These are phyloP conservation scores for Teunomyces kruisii DNA, from an alignment of 805 yeast species.

Conservation along the genomic window DNA sequence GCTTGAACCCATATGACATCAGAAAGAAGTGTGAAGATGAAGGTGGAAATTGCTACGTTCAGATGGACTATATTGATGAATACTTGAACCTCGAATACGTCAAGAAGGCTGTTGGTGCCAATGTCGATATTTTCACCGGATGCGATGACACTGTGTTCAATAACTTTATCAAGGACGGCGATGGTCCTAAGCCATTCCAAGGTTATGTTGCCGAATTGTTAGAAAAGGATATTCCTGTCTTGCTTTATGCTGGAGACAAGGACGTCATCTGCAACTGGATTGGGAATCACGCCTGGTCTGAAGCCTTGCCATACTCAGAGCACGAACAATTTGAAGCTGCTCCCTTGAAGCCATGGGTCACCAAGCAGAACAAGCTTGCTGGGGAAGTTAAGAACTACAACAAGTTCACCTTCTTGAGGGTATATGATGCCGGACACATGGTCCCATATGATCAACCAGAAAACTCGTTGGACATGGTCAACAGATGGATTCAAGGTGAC, in stretches of 20 bases:
- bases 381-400: conserved; percentile 37
- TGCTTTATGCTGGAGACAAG: conserved; percentile 89
- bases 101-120: conserved; percentile 82
- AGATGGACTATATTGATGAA: conserved; percentile 67
- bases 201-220: conserved; percentile 60
- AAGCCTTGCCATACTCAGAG: conserved; percentile 64
- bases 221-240: conserved; percentile 72
- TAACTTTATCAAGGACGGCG: conserved; percentile 83
- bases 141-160: conserved; percentile 78
- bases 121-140: conserved; percentile 70
- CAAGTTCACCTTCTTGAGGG: conserved; percentile 23
- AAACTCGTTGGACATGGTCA: conserved; percentile 21
- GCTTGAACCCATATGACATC: conserved; percentile 88
- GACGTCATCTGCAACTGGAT: conserved; percentile 93
- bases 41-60: conserved; percentile 68
- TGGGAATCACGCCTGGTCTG: conserved; percentile 84
- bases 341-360: conserved; percentile 18
- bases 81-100: conserved; percentile 79
- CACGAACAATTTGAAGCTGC: conserved; percentile 40
- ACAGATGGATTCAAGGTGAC: conserved; percentile 23
- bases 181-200: conserved; percentile 81
- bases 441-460: conserved; percentile 24
- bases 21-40: conserved; percentile 74
- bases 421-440: conserved; percentile 26
- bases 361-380: conserved; percentile 21